Evolutionary conservation across 805 yeast genomes (phyloP).

Genomic region (Pichia nakasei): DNA sequence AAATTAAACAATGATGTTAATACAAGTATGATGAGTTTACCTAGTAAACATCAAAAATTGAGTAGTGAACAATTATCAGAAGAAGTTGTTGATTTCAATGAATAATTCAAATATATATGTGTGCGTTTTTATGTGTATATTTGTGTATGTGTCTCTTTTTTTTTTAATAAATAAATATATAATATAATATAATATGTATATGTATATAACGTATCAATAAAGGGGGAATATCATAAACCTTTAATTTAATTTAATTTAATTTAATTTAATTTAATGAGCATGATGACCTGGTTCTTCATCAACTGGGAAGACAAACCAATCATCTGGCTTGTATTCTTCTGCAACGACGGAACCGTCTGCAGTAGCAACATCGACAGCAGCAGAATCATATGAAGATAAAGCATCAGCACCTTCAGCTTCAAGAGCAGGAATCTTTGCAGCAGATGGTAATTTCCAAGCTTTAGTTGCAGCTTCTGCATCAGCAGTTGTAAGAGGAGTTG

Average conservation of each 20-base stretch:
- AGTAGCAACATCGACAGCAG: slow-evolving; percentile 67
- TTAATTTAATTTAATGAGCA: slow-evolving; percentile 8
- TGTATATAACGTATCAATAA: too few relatives aligned
- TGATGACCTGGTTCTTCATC: slow-evolving; percentile 38
- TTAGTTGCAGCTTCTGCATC: slow-evolving; percentile 75
- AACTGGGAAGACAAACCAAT: slow-evolving; percentile 77
- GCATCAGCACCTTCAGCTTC: slow-evolving; percentile 63
- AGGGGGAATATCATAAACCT: too few relatives aligned
- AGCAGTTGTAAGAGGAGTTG: slow-evolving; percentile 60
- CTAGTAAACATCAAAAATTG: slow-evolving; percentile 7
- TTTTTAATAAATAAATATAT: neutral
- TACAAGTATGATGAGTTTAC: neutral
- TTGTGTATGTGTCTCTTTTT: too few relatives aligned
- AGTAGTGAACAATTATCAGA: slow-evolving; percentile 18
- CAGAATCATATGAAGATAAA: slow-evolving; percentile 56
- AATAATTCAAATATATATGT: slow-evolving; percentile 5
- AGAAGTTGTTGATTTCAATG: slow-evolving; percentile 20
- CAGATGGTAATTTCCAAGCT: slow-evolving; percentile 73
- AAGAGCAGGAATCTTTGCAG: slow-evolving; percentile 65
- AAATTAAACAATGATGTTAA: neutral
- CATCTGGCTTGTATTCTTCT: slow-evolving; percentile 46
- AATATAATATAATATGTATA: neutral
- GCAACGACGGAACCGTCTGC: slow-evolving; percentile 33
- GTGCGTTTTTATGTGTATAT: too few relatives aligned
- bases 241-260: neutral